phyloP scores from a whole-genome alignment of 1,139 yeast species.

The Lizanozyma gosingica region DNA sequence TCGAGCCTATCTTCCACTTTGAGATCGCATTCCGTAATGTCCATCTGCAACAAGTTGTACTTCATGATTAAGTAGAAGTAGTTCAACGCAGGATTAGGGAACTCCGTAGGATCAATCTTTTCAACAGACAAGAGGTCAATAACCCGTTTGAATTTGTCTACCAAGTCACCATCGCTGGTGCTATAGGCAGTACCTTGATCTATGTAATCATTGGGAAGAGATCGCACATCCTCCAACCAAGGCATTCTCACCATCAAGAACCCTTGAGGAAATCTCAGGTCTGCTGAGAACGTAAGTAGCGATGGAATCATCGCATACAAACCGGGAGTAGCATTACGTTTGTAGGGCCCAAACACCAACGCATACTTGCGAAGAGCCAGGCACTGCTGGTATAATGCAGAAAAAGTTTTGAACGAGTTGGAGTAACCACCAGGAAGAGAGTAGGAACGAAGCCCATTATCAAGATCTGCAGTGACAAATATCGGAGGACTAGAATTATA shows the following conservation, averaged over 20 bases:
- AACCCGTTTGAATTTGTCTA: conserved; percentile 26
- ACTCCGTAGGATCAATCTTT: conserved; percentile 46
- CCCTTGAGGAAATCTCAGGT: conserved; percentile 44
- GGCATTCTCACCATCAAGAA: conserved; percentile 55
- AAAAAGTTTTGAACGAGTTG: conserved; percentile 61
- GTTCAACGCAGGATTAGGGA: conserved; percentile 58
- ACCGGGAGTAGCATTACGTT: conserved; percentile 46
- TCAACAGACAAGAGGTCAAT: conserved; percentile 32
- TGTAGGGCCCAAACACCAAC: conserved; percentile 62
- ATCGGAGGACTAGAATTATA: conserved; percentile 47
- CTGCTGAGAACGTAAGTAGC: conserved; percentile 8
- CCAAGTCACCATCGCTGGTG: conserved; percentile 13
- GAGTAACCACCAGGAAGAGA: conserved; percentile 28
- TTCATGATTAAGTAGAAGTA: conserved; percentile 59
- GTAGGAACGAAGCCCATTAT: conserved; percentile 20
- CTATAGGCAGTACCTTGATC: neutral
- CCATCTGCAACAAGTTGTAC: conserved; percentile 60
- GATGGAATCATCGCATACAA: conserved; percentile 59
- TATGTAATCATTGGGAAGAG: conserved; percentile 13
- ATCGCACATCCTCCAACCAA: conserved; percentile 53
- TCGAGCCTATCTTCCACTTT: conserved; percentile 1
- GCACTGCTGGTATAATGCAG: conserved; percentile 59
- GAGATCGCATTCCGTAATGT: conserved; percentile 25
- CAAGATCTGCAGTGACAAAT: conserved; percentile 43
- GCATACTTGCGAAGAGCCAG: conserved; percentile 46